A percentile compares a stretch with the other conserved stretches of the same genome.
These are phyloP conservation scores for Sporothrix curviconia DNA, from an alignment of 2,329 filamentous ascomycete genomes.

Conservation along the genomic window DNA sequence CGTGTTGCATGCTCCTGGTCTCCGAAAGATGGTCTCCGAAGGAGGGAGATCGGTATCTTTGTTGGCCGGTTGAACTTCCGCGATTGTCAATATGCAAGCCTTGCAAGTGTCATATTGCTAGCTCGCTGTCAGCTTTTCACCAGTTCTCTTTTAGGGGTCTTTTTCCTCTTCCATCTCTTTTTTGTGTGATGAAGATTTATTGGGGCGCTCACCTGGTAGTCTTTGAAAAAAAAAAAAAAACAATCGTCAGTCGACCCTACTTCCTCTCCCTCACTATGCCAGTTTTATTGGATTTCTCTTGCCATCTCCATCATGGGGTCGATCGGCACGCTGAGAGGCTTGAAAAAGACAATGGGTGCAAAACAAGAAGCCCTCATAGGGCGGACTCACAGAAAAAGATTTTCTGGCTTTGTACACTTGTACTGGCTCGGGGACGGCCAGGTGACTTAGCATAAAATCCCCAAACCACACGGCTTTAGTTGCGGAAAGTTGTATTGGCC, in stretches of 20 bases:
- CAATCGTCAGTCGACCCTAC: no score
- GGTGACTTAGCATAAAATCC: not conserved
- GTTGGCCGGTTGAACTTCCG: not conserved
- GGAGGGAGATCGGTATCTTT: no score
- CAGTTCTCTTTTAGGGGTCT: not conserved
- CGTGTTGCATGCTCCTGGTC: conserved; percentile 2
- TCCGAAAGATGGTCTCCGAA: no score
- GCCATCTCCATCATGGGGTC: not conserved
- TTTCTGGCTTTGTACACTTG: not conserved
- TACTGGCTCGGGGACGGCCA: not conserved
- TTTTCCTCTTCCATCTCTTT: no score
- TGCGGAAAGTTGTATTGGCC: not conserved
- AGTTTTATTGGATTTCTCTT: not conserved
- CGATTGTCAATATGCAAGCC: not conserved
- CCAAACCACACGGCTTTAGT: conserved; percentile 1
- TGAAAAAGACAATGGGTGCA: not conserved
- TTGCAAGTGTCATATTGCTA: not conserved
- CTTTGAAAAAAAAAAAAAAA: no score
- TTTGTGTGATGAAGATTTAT: no score
- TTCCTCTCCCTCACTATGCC: not conserved
- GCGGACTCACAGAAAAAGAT: no score
- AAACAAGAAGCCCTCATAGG: no score
- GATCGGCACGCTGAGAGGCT: not conserved
- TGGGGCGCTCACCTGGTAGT: no score
- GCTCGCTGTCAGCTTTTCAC: not conserved